Percentiles rank a stretch among this genome's conserved stretches.
Evolutionary conservation across 2,329 filamentous ascomycete genomes (phyloP).

Genomic region (Beauveria varroae): DNA sequence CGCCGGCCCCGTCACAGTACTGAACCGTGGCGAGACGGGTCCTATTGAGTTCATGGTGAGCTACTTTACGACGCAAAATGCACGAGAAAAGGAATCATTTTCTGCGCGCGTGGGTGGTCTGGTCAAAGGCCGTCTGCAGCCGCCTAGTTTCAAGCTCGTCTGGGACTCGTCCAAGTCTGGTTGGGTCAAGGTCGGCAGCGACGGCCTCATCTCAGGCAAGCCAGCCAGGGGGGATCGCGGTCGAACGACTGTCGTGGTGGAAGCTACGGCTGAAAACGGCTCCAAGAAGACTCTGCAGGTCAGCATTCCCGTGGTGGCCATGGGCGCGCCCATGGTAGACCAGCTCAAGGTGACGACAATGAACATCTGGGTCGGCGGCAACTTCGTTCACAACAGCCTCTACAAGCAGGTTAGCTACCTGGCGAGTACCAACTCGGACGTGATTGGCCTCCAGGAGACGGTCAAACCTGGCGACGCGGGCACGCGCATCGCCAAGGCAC

Average conservation of each 20-base stretch:
- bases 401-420: conserved; percentile 32
- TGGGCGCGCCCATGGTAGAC: conserved; percentile 23
- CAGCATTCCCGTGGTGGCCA: conserved; percentile 24
- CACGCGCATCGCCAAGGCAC: conserved; percentile 26
- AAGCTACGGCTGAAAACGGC: conserved; percentile 19
- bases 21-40: conserved; percentile 8
- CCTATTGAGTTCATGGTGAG: conserved; percentile 23
- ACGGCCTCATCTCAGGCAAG: conserved; percentile 29
- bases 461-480: conserved; percentile 20
- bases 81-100: conserved; percentile 26
- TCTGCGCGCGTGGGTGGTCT: conserved; percentile 25
- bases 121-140: conserved; percentile 20
- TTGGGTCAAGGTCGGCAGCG: conserved; percentile 26
- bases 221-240: conserved; percentile 18
- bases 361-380: conserved; percentile 34
- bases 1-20: background rate
- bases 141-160: conserved; percentile 22
- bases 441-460: conserved; percentile 32
- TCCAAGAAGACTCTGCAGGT: conserved; percentile 21
- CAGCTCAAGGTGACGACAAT: conserved; percentile 28
- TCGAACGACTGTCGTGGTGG: conserved; percentile 19
- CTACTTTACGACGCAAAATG: conserved; percentile 28
- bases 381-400: conserved; percentile 27
- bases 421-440: conserved; percentile 23
- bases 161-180: conserved; percentile 14